Conservation (phyloP, 176 grass and related monocot species). For the barley (Hordeum vulgare) region DNA sequence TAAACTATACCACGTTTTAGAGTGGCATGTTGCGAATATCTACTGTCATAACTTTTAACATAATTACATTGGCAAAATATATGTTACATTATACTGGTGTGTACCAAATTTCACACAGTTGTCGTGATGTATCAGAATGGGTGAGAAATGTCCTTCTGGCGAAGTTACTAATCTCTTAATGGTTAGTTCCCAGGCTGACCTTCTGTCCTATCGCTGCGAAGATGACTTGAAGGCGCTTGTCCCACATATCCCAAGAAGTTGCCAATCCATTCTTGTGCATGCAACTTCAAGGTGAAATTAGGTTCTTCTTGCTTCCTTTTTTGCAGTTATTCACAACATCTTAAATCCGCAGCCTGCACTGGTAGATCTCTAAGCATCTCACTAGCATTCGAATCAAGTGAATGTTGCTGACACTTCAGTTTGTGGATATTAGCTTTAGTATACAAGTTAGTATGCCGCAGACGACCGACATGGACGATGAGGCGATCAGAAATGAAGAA, state of each 20-base stretch:
- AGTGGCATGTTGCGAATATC: constrained; percentile 1
- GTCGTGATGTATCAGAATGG: background rate
- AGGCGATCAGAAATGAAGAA: too few relatives aligned
- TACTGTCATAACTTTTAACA: background rate
- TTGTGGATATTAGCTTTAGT: too few relatives aligned
- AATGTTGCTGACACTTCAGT: background rate
- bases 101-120: background rate
- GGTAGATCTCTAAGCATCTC: background rate
- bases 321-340: background rate
- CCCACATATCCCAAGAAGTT: constrained; percentile 78
- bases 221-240: constrained; percentile 79
- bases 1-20: background rate
- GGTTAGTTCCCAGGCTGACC: constrained; percentile 75
- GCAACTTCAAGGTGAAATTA: constrained; percentile 82
- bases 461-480: too few relatives aligned
- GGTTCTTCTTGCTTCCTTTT: constrained; percentile 2
- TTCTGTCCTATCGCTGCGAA: constrained; percentile 89
- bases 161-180: constrained; percentile 30
- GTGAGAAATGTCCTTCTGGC: background rate
- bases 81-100: background rate
- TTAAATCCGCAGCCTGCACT: background rate
- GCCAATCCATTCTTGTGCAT: constrained; percentile 91
- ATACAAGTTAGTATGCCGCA: too few relatives aligned
- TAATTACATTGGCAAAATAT: constrained; percentile 6
- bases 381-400: background rate